A percentile compares a stretch with the other conserved stretches of the same genome.
phyloP scores from a whole-genome alignment of 202 grass and related monocot genomes.

The Panicum virgatum region DNA sequence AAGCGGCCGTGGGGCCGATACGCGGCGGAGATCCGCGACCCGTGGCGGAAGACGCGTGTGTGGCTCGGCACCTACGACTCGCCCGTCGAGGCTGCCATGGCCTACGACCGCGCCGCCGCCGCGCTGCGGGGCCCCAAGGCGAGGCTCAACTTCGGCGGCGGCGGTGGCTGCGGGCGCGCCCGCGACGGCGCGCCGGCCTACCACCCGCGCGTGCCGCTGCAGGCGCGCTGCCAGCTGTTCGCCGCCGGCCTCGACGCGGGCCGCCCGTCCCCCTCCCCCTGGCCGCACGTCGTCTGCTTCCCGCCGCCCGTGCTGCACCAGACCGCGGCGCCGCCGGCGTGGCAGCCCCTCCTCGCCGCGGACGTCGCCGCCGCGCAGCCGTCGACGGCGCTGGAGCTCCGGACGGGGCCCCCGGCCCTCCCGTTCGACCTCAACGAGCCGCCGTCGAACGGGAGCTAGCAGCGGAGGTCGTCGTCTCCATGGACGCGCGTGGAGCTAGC shows the following conservation, averaged over 20 bases:
- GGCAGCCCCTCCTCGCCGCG: neutral
- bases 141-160: constrained; percentile 50
- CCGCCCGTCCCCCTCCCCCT: constrained; percentile 38
- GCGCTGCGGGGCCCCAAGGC: constrained; percentile 65
- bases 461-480: constrained; percentile 17
- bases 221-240: neutral
- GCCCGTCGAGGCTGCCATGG: constrained; percentile 72
- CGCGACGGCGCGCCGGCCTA: neutral
- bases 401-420: constrained; percentile 41
- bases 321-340: neutral
- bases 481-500: neutral
- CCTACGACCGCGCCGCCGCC: constrained; percentile 80
- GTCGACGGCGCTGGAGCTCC: constrained; percentile 68
- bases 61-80: constrained; percentile 95
- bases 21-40: constrained; percentile 87
- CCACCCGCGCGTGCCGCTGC: constrained; percentile 11
- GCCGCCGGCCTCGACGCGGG: constrained; percentile 21
- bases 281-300: constrained; percentile 52
- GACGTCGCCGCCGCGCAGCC: constrained; percentile 40
- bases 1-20: constrained; percentile 79
- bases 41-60: constrained; percentile 68
- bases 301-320: constrained; percentile 21
- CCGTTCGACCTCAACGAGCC: constrained; percentile 85
- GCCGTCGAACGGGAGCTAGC: constrained; percentile 18
- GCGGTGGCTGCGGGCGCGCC: neutral